A percentile compares a stretch with the other conserved stretches of the same genome.
phyloP scores from a whole-genome alignment of 2,329 filamentous ascomycete genomes.

The Fusarium coicis region DNA sequence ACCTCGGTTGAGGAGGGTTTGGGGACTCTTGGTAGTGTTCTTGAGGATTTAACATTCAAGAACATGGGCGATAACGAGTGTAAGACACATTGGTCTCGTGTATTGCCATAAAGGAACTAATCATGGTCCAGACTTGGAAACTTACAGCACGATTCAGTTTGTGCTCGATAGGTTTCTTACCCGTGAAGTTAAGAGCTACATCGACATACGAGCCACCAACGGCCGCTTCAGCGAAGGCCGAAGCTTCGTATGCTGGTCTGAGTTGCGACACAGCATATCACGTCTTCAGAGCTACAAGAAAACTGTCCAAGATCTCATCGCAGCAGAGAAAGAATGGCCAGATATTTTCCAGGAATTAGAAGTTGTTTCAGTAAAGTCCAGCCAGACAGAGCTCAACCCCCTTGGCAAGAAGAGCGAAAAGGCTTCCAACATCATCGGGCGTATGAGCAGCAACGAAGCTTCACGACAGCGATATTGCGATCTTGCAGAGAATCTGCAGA shows the following conservation, averaged over 20 bases:
- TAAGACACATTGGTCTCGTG: not conserved
- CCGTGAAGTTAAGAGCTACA: not conserved
- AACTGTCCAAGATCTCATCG: conserved; percentile 29
- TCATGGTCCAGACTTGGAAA: not conserved
- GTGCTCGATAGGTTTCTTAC: conserved; percentile 17
- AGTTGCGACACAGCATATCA: conserved; percentile 45
- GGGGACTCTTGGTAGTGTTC: not conserved
- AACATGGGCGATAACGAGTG: not conserved
- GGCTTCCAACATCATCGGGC: conserved; percentile 36
- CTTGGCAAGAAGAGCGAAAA: conserved; percentile 27
- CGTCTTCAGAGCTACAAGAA: conserved; percentile 42
- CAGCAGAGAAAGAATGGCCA: conserved; percentile 40
- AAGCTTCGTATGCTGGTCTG: conserved; percentile 42
- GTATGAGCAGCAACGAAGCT: conserved; percentile 25
- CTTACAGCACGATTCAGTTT: not conserved
- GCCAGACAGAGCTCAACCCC: conserved; percentile 20
- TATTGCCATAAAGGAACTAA: not conserved
- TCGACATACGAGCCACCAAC: conserved; percentile 13
- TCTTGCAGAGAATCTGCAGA: conserved; percentile 36
- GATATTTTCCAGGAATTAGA: conserved; percentile 47
- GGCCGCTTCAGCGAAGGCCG: conserved; percentile 29
- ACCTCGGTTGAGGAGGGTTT: not conserved
- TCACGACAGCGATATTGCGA: conserved; percentile 5
- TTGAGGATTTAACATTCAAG: not conserved
- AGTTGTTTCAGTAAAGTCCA: conserved; percentile 45